Evolutionary conservation across 2,329 filamentous ascomycete genomes (phyloP).

Genomic region (Ophiostoma quercus): DNA sequence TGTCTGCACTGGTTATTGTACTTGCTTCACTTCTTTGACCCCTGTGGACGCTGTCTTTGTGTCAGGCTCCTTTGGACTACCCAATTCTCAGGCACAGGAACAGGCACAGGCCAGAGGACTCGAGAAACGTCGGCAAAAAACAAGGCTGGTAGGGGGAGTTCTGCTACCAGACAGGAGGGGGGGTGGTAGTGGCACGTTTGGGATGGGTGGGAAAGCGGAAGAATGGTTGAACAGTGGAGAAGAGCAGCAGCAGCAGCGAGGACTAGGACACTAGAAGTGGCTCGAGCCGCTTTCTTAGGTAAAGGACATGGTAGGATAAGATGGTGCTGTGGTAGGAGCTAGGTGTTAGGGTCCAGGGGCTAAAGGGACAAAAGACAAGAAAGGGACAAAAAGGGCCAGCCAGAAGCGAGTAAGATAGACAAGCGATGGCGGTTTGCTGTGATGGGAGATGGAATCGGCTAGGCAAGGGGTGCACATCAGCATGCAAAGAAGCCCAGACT

Average conservation of each 20-base stretch:
- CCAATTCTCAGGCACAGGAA: too few relatives aligned
- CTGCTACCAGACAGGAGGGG: slow-evolving; percentile 2
- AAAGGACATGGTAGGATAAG: neutral
- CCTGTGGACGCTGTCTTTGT: neutral
- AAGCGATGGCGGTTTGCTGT: neutral
- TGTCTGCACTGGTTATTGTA: neutral
- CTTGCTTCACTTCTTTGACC: neutral
- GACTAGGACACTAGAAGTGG: slow-evolving; percentile 20
- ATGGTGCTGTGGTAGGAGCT: neutral
- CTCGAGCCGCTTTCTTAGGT: slow-evolving; percentile 24
- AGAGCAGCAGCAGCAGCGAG: neutral
- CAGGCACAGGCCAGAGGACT: too few relatives aligned
- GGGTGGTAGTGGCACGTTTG: slow-evolving; percentile 18
- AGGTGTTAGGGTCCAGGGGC: neutral
- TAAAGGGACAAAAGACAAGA: neutral
- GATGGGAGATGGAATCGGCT: neutral
- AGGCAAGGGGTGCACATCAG: slow-evolving; percentile 4
- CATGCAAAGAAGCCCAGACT: neutral
- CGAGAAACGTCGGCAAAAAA: slow-evolving; percentile 14
- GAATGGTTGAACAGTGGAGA: slow-evolving; percentile 23
- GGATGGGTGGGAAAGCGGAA: slow-evolving; percentile 21
- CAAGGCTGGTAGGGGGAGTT: slow-evolving; percentile 17
- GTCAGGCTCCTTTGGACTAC: neutral
- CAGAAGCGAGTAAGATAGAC: neutral
- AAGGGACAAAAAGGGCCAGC: neutral